Conservation (phyloP, 208 protist species). For the Zelonia costaricensis region DNA sequence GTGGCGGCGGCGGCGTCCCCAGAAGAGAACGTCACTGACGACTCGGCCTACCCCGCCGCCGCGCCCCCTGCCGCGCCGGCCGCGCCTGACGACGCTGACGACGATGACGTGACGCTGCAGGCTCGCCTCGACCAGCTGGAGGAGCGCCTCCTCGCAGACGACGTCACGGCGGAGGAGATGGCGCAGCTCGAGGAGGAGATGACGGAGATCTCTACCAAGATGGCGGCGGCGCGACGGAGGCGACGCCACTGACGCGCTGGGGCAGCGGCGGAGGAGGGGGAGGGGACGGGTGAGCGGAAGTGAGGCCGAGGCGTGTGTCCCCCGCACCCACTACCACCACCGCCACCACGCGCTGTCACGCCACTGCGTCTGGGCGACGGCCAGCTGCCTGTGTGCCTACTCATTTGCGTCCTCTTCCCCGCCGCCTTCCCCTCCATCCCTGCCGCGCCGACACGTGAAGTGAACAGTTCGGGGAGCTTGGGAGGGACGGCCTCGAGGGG, state of each 20-base stretch:
- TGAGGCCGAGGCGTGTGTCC: too few species aligned
- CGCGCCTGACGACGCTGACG: neutral
- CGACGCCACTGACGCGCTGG: slow-evolving; percentile 11
- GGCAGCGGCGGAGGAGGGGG: too few species aligned
- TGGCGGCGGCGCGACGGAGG: slow-evolving; percentile 20
- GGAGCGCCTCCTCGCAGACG: slow-evolving; percentile 60
- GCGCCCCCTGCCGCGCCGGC: neutral
- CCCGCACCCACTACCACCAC: too few species aligned
- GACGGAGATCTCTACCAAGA: slow-evolving; percentile 57
- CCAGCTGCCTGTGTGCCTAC: too few species aligned
- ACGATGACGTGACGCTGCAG: slow-evolving; percentile 44
- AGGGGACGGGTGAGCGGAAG: too few species aligned
- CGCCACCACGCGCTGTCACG: too few species aligned
- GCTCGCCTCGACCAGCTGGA: slow-evolving; percentile 63
- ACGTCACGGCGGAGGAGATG: slow-evolving; percentile 79
- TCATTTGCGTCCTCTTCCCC: too few species aligned
- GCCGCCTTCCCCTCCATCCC: too few species aligned
- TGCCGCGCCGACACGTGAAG: too few species aligned
- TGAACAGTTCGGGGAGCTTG: too few species aligned
- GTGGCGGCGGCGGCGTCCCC: neutral
- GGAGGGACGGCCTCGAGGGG: too few species aligned
- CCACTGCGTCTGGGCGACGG: too few species aligned
- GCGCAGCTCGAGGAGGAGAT: slow-evolving; percentile 74
- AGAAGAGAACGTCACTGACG: neutral
- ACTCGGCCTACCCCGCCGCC: neutral